phyloP scores from a whole-genome alignment of 169 alveolate genomes.

The Plasmodium inui region DNA sequence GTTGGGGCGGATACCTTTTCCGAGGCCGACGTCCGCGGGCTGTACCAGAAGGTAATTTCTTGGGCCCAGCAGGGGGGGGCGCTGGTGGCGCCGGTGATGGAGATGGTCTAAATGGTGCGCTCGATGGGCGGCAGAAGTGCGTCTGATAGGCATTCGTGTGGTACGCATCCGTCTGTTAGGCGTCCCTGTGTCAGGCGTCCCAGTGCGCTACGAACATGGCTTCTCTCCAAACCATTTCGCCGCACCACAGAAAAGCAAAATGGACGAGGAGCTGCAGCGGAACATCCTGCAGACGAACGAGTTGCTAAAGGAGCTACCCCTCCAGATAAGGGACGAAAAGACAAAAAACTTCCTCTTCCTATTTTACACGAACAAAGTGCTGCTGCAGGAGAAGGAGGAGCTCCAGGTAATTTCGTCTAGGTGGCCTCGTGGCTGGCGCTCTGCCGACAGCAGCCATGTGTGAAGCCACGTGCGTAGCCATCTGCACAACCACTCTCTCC shows the following conservation, averaged over 20 bases:
- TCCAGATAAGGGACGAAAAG: constrained; percentile 35
- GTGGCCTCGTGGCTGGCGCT: neutral
- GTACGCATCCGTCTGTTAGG: neutral
- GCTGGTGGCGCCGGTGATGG: neutral
- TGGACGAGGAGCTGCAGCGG: constrained; percentile 7
- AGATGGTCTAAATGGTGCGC: too few species aligned
- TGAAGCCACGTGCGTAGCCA: neutral
- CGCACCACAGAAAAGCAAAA: constrained; percentile 3
- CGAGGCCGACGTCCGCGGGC: neutral
- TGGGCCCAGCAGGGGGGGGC: neutral
- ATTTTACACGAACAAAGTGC: constrained; percentile 39
- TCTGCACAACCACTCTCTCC: neutral
- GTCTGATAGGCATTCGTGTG: neutral
- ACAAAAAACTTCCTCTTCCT: constrained; percentile 27
- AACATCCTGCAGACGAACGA: constrained; percentile 35
- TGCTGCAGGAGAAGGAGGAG: constrained; percentile 52
- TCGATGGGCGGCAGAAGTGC: too few species aligned
- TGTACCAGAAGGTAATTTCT: constrained; percentile 20
- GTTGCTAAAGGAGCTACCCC: constrained; percentile 21
- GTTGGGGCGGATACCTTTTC: neutral
- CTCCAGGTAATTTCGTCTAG: constrained; percentile 9
- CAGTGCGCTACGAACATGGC: neutral
- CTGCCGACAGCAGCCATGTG: too few species aligned
- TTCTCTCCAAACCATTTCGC: neutral
- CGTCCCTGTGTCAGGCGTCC: neutral